Conservation (phyloP, 2,329 filamentous ascomycete species). For the Fusarium euwallaceae region DNA sequence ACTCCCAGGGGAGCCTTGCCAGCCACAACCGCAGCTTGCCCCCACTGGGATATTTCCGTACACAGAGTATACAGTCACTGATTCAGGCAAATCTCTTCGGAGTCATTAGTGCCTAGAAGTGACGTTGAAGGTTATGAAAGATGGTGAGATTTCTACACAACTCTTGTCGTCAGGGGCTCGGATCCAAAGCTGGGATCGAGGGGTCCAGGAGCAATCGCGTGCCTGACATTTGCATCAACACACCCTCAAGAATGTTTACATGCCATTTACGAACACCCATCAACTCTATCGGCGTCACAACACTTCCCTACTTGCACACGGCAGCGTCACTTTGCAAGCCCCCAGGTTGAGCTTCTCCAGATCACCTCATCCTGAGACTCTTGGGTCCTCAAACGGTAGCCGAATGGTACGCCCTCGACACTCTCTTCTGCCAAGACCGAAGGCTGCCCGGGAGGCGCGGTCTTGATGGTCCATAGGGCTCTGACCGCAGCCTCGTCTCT, state of each 20-base stretch:
- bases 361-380: neutral
- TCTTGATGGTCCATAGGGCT: neutral
- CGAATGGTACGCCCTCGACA: constrained; percentile 2
- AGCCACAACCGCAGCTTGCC: constrained; percentile 5
- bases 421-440: constrained; percentile 8
- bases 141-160: neutral
- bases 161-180: neutral
- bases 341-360: neutral
- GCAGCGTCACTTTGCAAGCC: neutral
- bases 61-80: neutral
- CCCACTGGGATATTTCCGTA: neutral
- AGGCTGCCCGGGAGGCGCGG: neutral
- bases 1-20: constrained; percentile 4
- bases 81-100: neutral
- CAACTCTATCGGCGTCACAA: neutral
- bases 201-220: neutral
- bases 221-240: neutral
- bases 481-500: neutral
- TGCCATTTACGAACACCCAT: neutral
- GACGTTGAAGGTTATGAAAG: neutral
- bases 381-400: neutral
- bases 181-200: neutral
- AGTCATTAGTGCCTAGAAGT: neutral
- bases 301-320: neutral
- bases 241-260: neutral